These are phyloP conservation scores for Apiospora hydei DNA, from an alignment of 2,329 filamentous ascomycete genomes.

Conservation along the genomic window DNA sequence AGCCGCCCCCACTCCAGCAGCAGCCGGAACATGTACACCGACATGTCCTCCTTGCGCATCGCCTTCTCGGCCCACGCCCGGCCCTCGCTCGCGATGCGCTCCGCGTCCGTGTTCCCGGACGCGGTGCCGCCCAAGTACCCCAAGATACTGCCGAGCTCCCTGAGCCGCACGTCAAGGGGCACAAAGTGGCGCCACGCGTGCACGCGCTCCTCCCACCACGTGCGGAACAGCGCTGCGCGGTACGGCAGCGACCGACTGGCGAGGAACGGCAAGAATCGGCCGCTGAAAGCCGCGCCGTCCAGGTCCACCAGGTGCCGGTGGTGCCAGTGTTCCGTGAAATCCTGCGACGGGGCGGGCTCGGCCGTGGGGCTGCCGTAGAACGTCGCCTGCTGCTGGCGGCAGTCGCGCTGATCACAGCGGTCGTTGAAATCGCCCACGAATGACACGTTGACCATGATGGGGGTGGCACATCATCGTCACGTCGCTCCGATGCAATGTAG, in stretches of 20 bases:
- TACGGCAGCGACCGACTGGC: constrained; percentile 59
- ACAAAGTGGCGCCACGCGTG: constrained; percentile 70
- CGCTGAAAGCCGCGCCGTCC: constrained; percentile 61
- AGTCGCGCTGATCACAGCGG: constrained; percentile 44
- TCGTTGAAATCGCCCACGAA: constrained; percentile 47
- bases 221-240: constrained; percentile 66
- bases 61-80: constrained; percentile 62
- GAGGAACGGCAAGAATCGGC: constrained; percentile 59
- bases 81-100: constrained; percentile 59
- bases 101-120: constrained; percentile 44
- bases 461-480: not conserved
- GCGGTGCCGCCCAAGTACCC: constrained; percentile 38
- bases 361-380: constrained; percentile 41
- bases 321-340: constrained; percentile 46
- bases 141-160: constrained; percentile 38
- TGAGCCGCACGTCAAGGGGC: constrained; percentile 58
- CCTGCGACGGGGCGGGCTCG: constrained; percentile 34
- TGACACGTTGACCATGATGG: constrained; percentile 42
- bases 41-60: constrained; percentile 64
- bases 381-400: constrained; percentile 39
- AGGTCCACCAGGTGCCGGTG: constrained; percentile 66
- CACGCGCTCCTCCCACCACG: constrained; percentile 70
- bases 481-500: constrained; percentile 23
- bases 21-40: constrained; percentile 63
- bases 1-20: constrained; percentile 56